Evolutionary conservation across 2,329 filamentous ascomycete species (phyloP), one percentile per base, ranked within the genome.

Genomic region (Phialophora macrospora): DNA sequence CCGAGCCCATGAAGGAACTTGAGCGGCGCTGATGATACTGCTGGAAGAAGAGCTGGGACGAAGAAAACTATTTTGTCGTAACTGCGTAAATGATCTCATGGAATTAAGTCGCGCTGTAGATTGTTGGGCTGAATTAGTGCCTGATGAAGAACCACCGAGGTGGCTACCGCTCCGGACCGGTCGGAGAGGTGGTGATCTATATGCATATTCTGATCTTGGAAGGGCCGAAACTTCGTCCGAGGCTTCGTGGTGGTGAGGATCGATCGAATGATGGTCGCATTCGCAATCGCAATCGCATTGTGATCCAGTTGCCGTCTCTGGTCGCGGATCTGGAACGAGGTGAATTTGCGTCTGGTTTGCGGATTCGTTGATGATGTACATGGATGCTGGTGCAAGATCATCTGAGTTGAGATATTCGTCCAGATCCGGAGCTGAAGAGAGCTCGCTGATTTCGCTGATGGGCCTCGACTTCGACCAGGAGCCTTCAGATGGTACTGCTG

Each of bases 1-100:
- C 70, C 83, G 87, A 48, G 77, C 78, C 76, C 83, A 85, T 7
- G 79, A 75, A 1, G 83, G 51, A 81, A 76, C 24, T 68, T 70
- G 51, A 82, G 75, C 20, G 70, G 69, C 44, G 57, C 80, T 71
- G 30, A 81, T 69, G 26, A 79, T 76, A 65, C 80, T 84, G 22
- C 80, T 76, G 55, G 78, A 78, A 12, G 78, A 78, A 14, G 82
- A 84, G 38, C 78, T 62, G 14, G 71, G 70, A 26, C 71, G 66
- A 63, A 66, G 52, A 20, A 75, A 70, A 65, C 77, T 80, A 67
- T 76, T 77, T 52, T 74, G 74, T 63, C 70, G 70, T 60, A 57
- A 67, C 62, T 70, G 63, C 60, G 68, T 68, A 54, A 66, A 63
- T 59, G 68, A 70, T 55, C 65, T 71, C 64, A 73, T 62, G 20